These are phyloP conservation scores for Aureobasidium leucospermi DNA, from an alignment of 2,329 filamentous ascomycete species.

Conservation along the genomic window DNA sequence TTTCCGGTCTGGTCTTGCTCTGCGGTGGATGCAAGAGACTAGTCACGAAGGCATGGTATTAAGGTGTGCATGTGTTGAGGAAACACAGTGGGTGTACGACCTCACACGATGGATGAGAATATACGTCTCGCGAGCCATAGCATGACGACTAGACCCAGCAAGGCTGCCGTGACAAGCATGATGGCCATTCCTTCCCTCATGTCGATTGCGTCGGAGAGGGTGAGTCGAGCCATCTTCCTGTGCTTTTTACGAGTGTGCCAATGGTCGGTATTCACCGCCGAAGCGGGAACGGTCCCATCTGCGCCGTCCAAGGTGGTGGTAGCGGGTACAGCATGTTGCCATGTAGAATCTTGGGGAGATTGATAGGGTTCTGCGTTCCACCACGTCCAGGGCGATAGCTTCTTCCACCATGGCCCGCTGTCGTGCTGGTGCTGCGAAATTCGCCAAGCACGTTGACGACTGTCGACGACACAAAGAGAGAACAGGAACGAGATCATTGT, in stretches of 20 bases:
- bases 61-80: too few relatives aligned
- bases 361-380: slow-evolving; percentile 39
- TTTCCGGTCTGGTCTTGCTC: too few relatives aligned
- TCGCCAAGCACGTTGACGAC: slow-evolving; percentile 46
- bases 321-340: slow-evolving; percentile 13
- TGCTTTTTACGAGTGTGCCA: slow-evolving; percentile 9
- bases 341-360: slow-evolving; percentile 26
- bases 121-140: slow-evolving; percentile 1
- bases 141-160: neutral
- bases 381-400: slow-evolving; percentile 24
- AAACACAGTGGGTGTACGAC: neutral
- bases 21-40: too few relatives aligned
- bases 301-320: neutral
- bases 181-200: neutral
- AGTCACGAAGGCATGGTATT: too few relatives aligned
- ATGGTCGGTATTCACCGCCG: neutral
- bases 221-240: slow-evolving; percentile 11
- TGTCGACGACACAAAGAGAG: slow-evolving; percentile 57
- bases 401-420: slow-evolving; percentile 30
- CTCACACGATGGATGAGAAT: neutral
- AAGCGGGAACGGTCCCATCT: neutral
- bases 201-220: neutral
- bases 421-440: slow-evolving; percentile 29
- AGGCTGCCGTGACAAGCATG: neutral
- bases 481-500: slow-evolving; percentile 58